Evolutionary conservation across 2,329 filamentous ascomycete species (phyloP).

Genomic region (Aspergillus sp.): DNA sequence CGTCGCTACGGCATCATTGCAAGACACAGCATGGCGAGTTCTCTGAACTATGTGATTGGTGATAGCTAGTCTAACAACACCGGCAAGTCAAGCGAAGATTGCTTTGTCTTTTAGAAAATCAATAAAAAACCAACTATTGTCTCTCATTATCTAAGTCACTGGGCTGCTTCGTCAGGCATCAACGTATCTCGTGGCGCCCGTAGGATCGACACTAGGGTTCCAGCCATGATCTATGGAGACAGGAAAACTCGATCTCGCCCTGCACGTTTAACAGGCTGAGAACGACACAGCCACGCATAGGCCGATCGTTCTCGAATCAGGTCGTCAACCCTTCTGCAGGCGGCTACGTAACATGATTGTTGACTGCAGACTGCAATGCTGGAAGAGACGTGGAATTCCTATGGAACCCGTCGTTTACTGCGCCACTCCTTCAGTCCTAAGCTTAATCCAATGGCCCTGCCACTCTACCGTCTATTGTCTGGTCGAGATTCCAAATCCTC

Average conservation of each 20-base stretch:
- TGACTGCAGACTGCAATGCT: neutral
- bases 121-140: slow-evolving; percentile 10
- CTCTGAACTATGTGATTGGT: neutral
- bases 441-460: neutral
- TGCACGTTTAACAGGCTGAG: slow-evolving; percentile 1
- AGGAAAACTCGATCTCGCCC: neutral
- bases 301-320: neutral
- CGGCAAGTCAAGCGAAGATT: slow-evolving; percentile 2
- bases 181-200: slow-evolving; percentile 1
- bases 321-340: neutral
- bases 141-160: neutral
- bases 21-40: neutral
- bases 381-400: neutral
- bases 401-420: neutral
- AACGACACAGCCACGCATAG: slow-evolving; percentile 6
- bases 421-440: slow-evolving; percentile 1
- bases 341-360: slow-evolving; percentile 1
- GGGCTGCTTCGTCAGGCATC: neutral
- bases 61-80: neutral
- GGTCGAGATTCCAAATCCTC: neutral
- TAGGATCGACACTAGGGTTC: slow-evolving; percentile 3
- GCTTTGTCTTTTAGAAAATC: neutral
- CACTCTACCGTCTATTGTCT: neutral
- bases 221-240: neutral
- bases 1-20: slow-evolving; percentile 11